phyloP scores from a whole-genome alignment of 2,329 filamentous ascomycete genomes.

The Xylaria arbuscula region DNA sequence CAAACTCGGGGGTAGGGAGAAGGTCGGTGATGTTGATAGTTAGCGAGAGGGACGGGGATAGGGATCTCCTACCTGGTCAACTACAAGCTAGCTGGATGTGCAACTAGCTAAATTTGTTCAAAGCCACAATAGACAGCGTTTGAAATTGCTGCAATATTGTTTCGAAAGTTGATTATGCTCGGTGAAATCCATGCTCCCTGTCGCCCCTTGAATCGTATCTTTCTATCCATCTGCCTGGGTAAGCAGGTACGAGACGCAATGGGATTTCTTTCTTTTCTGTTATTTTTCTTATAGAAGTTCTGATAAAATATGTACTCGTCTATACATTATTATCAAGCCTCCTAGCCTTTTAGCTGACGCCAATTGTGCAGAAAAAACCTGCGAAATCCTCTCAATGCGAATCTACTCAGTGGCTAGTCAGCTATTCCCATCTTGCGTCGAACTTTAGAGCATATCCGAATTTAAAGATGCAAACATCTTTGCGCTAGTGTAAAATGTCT shows the following conservation, averaged over 20 bases:
- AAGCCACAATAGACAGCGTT: not conserved
- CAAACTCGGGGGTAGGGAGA: slow-evolving; percentile 15
- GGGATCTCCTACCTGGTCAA: not conserved
- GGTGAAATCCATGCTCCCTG: not conserved
- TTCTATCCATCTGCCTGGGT: not conserved
- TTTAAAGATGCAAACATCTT: not conserved
- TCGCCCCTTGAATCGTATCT: not conserved
- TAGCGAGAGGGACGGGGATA: not conserved
- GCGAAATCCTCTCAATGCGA: not conserved
- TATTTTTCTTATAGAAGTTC: too few species aligned
- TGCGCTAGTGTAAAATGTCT: not conserved
- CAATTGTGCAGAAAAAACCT: not conserved
- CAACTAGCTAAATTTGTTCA: not conserved
- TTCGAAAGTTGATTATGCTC: not conserved
- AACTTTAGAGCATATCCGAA: not conserved
- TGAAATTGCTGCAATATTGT: not conserved
- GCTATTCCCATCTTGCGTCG: not conserved
- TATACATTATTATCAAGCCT: not conserved
- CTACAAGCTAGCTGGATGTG: not conserved
- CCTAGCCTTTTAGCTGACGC: not conserved
- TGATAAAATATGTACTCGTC: not conserved
- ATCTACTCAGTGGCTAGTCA: not conserved
- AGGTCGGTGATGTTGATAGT: not conserved
- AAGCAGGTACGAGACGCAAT: too few species aligned
- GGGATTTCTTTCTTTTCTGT: too few species aligned